phyloP scores from a whole-genome alignment of 257 asterid species.

The Penstemon newberryi region DNA sequence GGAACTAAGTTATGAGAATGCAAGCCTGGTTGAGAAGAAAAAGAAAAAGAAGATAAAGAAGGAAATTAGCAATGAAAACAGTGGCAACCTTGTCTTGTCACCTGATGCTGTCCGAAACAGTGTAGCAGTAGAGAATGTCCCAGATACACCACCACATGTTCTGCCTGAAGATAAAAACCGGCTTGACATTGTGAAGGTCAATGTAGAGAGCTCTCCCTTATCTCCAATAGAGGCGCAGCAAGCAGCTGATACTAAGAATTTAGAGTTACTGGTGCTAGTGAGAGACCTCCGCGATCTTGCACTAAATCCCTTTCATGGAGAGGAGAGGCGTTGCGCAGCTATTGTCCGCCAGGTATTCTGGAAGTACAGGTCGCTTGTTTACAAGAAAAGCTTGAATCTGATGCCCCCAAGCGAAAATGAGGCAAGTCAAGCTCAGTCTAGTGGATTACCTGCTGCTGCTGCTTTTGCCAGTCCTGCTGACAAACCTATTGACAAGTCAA shows the following conservation, averaged over 20 bases:
- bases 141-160: slow-evolving; percentile 30
- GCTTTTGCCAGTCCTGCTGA: slow-evolving; percentile 32
- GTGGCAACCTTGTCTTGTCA: slow-evolving; percentile 31
- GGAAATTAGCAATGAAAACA: slow-evolving; percentile 26
- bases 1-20: slow-evolving; percentile 29
- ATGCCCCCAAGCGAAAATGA: slow-evolving; percentile 47
- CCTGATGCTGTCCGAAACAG: slow-evolving; percentile 35
- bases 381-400: slow-evolving; percentile 67
- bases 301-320: slow-evolving; percentile 63
- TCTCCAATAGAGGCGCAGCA: slow-evolving; percentile 36
- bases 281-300: slow-evolving; percentile 68
- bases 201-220: slow-evolving; percentile 17
- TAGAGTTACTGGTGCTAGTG: slow-evolving; percentile 46
- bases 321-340: slow-evolving; percentile 42
- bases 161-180: slow-evolving; percentile 28
- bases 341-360: slow-evolving; percentile 41
- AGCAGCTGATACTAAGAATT: slow-evolving; percentile 26
- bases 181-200: slow-evolving; percentile 35
- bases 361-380: slow-evolving; percentile 77
- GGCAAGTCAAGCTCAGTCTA: slow-evolving; percentile 38
- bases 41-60: slow-evolving; percentile 40
- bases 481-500: slow-evolving; percentile 38
- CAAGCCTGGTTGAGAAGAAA: slow-evolving; percentile 42
- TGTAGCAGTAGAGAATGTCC: slow-evolving; percentile 31
- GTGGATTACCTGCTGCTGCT: slow-evolving; percentile 28